A percentile compares a stretch with the other conserved stretches of the same genome.
Conservation (phyloP, 441 rosid genomes). For the Croton setiger region DNA sequence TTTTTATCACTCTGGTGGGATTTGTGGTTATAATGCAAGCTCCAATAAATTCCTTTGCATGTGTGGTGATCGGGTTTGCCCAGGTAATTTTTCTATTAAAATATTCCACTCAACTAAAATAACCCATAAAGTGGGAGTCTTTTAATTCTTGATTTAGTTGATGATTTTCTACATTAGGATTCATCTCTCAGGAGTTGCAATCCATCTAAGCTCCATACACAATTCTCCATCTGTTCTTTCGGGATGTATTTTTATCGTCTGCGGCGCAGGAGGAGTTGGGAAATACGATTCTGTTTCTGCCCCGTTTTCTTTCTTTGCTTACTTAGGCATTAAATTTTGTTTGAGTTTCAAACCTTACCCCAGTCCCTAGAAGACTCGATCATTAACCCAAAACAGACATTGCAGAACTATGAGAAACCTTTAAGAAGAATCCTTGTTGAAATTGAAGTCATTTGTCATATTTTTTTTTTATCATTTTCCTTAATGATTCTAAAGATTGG, state of each 20-base stretch:
- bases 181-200: not conserved
- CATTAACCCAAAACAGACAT: too few relatives aligned
- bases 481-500: not conserved
- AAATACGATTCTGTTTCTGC: not conserved
- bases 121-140: not conserved
- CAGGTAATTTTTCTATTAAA: too few relatives aligned
- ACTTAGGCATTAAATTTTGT: too few relatives aligned
- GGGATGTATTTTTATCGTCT: not conserved
- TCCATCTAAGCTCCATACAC: not conserved
- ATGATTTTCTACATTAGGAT: not conserved
- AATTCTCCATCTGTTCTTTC: not conserved
- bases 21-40: constrained; percentile 37
- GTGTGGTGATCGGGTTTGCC: constrained; percentile 34
- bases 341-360: too few relatives aligned
- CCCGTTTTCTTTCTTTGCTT: not conserved
- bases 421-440: not conserved
- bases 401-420: too few relatives aligned
- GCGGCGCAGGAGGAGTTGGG: not conserved
- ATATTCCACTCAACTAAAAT: not conserved
- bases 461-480: not conserved
- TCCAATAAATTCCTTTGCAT: constrained; percentile 30
- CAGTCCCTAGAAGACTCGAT: too few relatives aligned
- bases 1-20: constrained; percentile 20
- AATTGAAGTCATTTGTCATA: not conserved
- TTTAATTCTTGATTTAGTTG: not conserved